Conservation (phyloP, 306 rosid genomes). For the Ziziphus jujuba region DNA sequence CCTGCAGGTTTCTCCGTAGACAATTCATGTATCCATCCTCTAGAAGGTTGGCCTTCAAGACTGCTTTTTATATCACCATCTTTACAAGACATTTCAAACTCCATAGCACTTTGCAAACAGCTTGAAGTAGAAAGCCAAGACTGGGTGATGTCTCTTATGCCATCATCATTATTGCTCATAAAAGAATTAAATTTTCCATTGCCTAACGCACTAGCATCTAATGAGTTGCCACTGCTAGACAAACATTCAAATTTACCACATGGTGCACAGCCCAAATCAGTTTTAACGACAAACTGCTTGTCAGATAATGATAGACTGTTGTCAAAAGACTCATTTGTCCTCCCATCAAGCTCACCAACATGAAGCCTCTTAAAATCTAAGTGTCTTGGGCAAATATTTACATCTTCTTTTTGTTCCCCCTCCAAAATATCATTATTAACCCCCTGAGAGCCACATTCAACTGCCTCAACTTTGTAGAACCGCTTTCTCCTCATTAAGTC, state of each 20-base stretch:
- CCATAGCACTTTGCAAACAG: conserved; percentile 27
- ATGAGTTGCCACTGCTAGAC: conserved; percentile 29
- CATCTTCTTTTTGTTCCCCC: conserved; percentile 33
- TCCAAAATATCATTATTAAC: conserved; percentile 38
- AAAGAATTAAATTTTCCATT: conserved; percentile 34
- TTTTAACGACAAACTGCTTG: conserved; percentile 31
- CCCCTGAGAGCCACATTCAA: conserved; percentile 38
- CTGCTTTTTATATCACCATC: conserved; percentile 21
- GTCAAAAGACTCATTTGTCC: conserved; percentile 17
- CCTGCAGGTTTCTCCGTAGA: conserved; percentile 26
- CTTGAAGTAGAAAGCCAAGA: conserved; percentile 29
- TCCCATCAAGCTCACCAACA: conserved; percentile 19
- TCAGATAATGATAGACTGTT: conserved; percentile 22
- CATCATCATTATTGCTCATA: conserved; percentile 17
- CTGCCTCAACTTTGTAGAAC: conserved; percentile 43
- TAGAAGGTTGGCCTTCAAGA: conserved; percentile 26
- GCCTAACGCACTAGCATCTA: conserved; percentile 23
- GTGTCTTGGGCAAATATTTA: conserved; percentile 27
- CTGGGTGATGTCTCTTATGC: conserved; percentile 14
- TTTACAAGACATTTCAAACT: conserved; percentile 23
- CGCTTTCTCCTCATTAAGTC: conserved; percentile 94
- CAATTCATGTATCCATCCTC: conserved; percentile 24
- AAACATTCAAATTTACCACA: conserved; percentile 33
- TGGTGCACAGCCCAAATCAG: conserved; percentile 32
- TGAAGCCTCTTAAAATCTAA: conserved; percentile 32